Percentiles rank a stretch among this genome's conserved stretches.
Evolutionary conservation across 208 protist species (phyloP).

Genomic region (Leishmania aethiopica): DNA sequence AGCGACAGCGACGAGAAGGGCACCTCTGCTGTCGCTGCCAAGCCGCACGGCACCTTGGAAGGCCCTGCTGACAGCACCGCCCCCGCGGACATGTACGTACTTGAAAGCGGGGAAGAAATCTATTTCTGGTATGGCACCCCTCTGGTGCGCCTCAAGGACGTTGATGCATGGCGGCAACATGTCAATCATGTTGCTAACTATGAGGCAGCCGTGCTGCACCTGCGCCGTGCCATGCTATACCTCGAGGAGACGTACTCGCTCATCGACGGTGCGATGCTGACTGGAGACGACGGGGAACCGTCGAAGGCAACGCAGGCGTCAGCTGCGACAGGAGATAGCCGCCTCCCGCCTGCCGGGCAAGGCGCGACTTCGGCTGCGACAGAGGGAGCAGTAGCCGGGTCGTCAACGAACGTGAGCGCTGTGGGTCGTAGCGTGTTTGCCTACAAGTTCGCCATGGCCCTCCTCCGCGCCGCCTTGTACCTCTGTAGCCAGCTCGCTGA

Average conservation of each 20-base stretch:
- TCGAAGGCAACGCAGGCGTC: neutral
- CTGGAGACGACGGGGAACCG: constrained; percentile 33
- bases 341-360: neutral
- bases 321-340: neutral
- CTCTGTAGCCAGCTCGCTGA: constrained; percentile 64
- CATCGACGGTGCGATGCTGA: constrained; percentile 49
- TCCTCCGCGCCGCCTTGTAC: constrained; percentile 77
- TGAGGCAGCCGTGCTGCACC: constrained; percentile 64
- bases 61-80: constrained; percentile 13
- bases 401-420: constrained; percentile 5
- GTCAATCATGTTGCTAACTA: constrained; percentile 50
- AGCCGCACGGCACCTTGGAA: constrained; percentile 45
- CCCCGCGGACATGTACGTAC: constrained; percentile 37
- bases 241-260: constrained; percentile 87
- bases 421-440: constrained; percentile 47
- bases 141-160: constrained; percentile 55
- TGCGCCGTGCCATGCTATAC: constrained; percentile 87
- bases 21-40: neutral
- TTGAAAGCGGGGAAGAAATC: constrained; percentile 64
- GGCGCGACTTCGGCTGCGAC: neutral
- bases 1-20: constrained; percentile 8
- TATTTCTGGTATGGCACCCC: constrained; percentile 72
- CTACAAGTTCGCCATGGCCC: constrained; percentile 60
- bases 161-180: constrained; percentile 37
- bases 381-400: neutral